Percentiles rank a stretch among this genome's conserved stretches.
These are phyloP conservation scores for Tuber magnatum DNA, from an alignment of 495 filamentous ascomycete species.

Conservation along the genomic window DNA sequence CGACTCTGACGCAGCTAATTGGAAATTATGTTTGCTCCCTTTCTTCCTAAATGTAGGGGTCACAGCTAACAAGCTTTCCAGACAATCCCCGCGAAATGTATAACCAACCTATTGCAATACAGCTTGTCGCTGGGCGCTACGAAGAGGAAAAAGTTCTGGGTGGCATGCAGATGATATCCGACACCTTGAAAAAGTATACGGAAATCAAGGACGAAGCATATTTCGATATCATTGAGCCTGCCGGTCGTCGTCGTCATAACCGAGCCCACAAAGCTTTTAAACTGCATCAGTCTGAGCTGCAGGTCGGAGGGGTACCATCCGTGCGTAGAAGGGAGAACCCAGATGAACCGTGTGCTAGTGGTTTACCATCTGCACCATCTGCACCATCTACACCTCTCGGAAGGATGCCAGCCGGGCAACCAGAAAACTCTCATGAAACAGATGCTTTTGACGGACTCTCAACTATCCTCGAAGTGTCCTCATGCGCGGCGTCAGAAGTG, in stretches of 20 bases:
- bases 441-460: not conserved
- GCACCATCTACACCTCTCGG: not conserved
- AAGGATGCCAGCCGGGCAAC: not conserved
- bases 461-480: not conserved
- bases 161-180: slow-evolving; percentile 57
- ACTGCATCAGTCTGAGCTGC: not conserved
- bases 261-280: not conserved
- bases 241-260: not conserved
- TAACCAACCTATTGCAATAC: slow-evolving; percentile 77
- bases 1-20: slow-evolving; percentile 40
- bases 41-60: not conserved
- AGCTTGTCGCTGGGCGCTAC: slow-evolving; percentile 74
- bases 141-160: slow-evolving; percentile 90
- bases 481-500: not conserved
- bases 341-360: not conserved
- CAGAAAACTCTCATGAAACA: not conserved
- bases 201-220: not conserved
- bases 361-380: not conserved
- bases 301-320: not conserved
- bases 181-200: not conserved
- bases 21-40: slow-evolving; percentile 34
- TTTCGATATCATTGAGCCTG: not conserved
- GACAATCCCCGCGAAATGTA: slow-evolving; percentile 57
- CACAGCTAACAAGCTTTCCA: slow-evolving; percentile 12
- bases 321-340: not conserved